A percentile compares a stretch with the other conserved stretches of the same genome.
Evolutionary conservation across 257 asterid genomes (phyloP).

Genomic region (Capsicum chinense): DNA sequence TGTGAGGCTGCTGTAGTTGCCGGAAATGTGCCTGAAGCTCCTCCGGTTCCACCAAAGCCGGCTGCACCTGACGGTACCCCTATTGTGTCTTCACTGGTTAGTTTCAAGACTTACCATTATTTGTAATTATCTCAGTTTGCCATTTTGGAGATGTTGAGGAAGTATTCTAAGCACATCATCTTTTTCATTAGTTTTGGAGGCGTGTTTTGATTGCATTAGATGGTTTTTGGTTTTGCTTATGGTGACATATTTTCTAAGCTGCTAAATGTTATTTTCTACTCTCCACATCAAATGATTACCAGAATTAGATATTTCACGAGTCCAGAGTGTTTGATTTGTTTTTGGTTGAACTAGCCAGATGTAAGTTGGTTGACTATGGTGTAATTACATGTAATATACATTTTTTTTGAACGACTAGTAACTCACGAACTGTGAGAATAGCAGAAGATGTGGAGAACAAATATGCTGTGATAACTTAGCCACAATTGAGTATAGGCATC

Average conservation of each 20-base stretch:
- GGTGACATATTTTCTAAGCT: conserved; percentile 4
- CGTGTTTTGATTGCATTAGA: conserved; percentile 3
- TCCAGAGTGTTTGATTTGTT: not conserved
- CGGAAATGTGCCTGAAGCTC: conserved; percentile 86
- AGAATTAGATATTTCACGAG: not conserved
- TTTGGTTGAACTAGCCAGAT: not conserved
- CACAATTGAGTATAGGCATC: not conserved
- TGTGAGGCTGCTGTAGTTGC: conserved; percentile 92
- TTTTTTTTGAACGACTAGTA: not conserved
- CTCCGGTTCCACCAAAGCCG: conserved; percentile 73
- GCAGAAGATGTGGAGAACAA: not conserved
- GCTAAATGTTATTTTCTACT: not conserved
- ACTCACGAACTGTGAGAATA: not conserved
- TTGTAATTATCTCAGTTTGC: not conserved
- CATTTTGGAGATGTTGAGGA: conserved; percentile 12
- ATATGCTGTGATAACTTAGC: not conserved
- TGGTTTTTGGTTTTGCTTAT: not conserved
- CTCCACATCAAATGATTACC: not conserved
- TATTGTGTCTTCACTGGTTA: conserved; percentile 60
- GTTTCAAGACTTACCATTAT: conserved; percentile 32
- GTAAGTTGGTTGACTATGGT: not conserved
- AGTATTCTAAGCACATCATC: not conserved
- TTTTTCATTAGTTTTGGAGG: conserved; percentile 24
- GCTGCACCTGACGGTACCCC: conserved; percentile 89
- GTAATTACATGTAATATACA: not conserved